phyloP scores from a whole-genome alignment of 192 early-diverging fungal species.

The Podila epigama region DNA sequence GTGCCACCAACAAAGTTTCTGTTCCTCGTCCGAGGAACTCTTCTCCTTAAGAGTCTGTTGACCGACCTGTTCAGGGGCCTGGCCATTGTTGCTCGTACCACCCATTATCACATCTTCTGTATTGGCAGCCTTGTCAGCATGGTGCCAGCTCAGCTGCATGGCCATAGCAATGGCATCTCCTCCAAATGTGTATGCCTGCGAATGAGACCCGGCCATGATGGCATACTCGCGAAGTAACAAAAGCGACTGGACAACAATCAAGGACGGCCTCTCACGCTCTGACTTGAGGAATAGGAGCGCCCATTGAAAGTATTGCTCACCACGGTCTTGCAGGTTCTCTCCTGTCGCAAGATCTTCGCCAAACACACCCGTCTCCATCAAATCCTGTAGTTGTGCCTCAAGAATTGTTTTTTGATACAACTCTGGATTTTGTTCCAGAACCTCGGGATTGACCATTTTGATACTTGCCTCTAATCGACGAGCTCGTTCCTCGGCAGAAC shows the following conservation, averaged over 20 bases:
- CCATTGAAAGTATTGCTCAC: conserved; percentile 47
- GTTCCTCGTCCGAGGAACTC: conserved; percentile 21
- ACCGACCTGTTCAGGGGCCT: not conserved
- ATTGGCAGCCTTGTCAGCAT: conserved; percentile 6
- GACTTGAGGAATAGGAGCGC: conserved; percentile 24
- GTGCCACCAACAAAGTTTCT: conserved; percentile 50
- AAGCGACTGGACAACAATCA: conserved; percentile 37
- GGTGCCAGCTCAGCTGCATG: conserved; percentile 44
- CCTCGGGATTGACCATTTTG: conserved; percentile 1
- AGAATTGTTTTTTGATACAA: conserved; percentile 2
- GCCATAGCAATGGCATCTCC: conserved; percentile 46
- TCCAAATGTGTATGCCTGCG: conserved; percentile 44
- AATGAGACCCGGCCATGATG: conserved; percentile 42
- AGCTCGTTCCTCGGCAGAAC: conserved; percentile 14
- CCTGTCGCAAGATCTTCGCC: not conserved
- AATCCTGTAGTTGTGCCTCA: conserved; percentile 12
- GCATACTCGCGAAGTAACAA: conserved; percentile 40
- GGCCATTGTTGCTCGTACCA: not conserved
- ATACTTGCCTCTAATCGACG: conserved; percentile 15
- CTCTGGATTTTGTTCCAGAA: not conserved
- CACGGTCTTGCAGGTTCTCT: conserved; percentile 23
- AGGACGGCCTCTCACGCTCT: conserved; percentile 35
- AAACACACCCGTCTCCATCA: conserved; percentile 25
- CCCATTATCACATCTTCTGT: not conserved
- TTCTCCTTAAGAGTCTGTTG: not conserved